phyloP scores from a whole-genome alignment of 345 rosid species.

The Nasturtium officinale region DNA sequence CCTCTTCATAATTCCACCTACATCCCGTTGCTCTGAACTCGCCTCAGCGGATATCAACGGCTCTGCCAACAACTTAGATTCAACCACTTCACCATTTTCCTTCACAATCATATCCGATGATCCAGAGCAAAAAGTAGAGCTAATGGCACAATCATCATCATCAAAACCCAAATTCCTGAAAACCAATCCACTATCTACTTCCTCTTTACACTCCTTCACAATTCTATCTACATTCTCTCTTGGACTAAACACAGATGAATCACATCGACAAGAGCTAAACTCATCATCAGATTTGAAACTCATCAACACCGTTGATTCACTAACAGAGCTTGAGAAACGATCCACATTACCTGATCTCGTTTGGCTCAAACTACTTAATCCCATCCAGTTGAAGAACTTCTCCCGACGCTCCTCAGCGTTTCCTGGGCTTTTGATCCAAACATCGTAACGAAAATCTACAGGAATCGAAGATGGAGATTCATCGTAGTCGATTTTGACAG shows the following conservation, averaged over 20 bases:
- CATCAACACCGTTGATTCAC: conserved; percentile 60
- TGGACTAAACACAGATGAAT: conserved; percentile 34
- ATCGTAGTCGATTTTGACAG: background rate
- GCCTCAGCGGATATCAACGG: conserved; percentile 1
- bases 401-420: conserved; percentile 62
- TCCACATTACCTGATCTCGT: conserved; percentile 33
- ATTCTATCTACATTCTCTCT: conserved; percentile 34
- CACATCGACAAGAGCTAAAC: conserved; percentile 58
- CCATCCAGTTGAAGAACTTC: conserved; percentile 69
- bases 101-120: conserved; percentile 35
- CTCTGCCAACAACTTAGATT: conserved; percentile 1
- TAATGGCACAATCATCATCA: conserved; percentile 52
- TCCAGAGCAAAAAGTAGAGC: conserved; percentile 51
- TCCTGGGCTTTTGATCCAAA: conserved; percentile 66
- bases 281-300: conserved; percentile 51
- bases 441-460: conserved; percentile 49
- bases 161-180: conserved; percentile 48
- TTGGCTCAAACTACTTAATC: conserved; percentile 17
- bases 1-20: conserved; percentile 45
- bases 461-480: conserved; percentile 24
- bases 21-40: conserved; percentile 15
- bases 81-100: conserved; percentile 12
- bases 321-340: conserved; percentile 24
- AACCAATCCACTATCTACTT: conserved; percentile 53
- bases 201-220: conserved; percentile 29